Base-by-base conservation (phyloP, 1,284 basidiomycete genomes). In the Malassezia yamatoensis region DNA sequence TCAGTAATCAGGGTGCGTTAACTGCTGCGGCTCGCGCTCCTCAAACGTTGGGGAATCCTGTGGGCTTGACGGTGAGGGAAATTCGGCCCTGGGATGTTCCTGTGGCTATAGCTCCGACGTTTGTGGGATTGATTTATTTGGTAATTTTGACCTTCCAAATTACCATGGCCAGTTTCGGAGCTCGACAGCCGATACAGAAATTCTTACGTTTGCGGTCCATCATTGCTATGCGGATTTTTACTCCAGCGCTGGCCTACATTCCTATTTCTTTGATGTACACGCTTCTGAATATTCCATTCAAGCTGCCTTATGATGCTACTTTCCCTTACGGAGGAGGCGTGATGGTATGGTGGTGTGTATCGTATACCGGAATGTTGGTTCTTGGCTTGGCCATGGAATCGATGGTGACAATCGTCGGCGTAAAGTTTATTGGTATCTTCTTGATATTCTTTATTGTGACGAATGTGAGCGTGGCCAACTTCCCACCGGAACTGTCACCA, bases 61-160 rank as follows among this genome's bases (percentile, higher is more conserved):
- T 85, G n/a, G 75, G 68, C 21, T 83, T 79, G 63, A 78, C 75
- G 0, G 58, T 82, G 24, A 61, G 77, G 52, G 86, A 88, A 66
- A 63, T 85, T 1, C 77, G 82, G 34, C 84, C 85, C 0, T 88
- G 85, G 67, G 79, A 83, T 61, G 77, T 82, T 38, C 81, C 85
- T 21, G 86, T 86, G 5, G 85, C 85, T 0, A 78, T 81, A 10
- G 87, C 86, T 0, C 80, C 83, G 42, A 80, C 82, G 39, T 85
- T 84, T 58, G 85, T 88, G 24, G 87, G 85, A 24, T 77, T 86
- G 6, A 84, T 88, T 58, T 88, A 87, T 76, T 77, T 85, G 42
- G 76, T 83, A 51, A 86, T 88, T 58, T 68, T 78, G 18, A 60
- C 77, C 58, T 78, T 70, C 58, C 75, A 64, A 49, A 35, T 61